Evolutionary conservation across 805 yeast species (phyloP).

Genomic region (Scheffersomyces stipitis): DNA sequence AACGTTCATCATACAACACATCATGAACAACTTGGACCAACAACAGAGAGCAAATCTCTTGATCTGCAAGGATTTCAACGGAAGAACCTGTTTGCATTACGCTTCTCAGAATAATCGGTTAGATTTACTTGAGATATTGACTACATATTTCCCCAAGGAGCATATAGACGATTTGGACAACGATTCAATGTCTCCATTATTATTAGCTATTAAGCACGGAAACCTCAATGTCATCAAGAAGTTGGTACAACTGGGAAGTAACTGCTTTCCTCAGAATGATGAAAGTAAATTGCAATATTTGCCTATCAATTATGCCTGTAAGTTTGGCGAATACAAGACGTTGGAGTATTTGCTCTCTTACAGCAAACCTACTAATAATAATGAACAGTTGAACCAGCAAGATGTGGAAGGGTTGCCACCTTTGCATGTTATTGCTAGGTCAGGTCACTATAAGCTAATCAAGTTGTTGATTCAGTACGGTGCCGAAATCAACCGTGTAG

Average conservation of each 20-base stretch:
- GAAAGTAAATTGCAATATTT: constrained; percentile 60
- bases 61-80: constrained; percentile 57
- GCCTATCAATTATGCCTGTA: constrained; percentile 86
- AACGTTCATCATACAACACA: constrained; percentile 33
- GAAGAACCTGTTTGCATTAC: constrained; percentile 83
- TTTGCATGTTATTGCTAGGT: constrained; percentile 82
- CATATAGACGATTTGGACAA: constrained; percentile 59
- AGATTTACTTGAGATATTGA: constrained; percentile 43
- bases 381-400: constrained; percentile 44
- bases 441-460: constrained; percentile 72
- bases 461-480: constrained; percentile 69
- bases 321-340: constrained; percentile 71
- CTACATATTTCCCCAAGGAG: constrained; percentile 34
- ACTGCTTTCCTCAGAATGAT: constrained; percentile 45
- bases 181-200: constrained; percentile 78
- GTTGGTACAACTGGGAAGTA: constrained; percentile 34
- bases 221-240: constrained; percentile 45
- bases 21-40: constrained; percentile 22
- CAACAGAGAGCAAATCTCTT: constrained; percentile 21
- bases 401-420: constrained; percentile 91
- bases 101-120: constrained; percentile 61
- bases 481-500: constrained; percentile 71
- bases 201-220: constrained; percentile 72
- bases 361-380: constrained; percentile 17
- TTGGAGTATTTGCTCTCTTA: constrained; percentile 59